phyloP scores from a whole-genome alignment of 495 filamentous ascomycete genomes.

The Neurospora sp. region DNA sequence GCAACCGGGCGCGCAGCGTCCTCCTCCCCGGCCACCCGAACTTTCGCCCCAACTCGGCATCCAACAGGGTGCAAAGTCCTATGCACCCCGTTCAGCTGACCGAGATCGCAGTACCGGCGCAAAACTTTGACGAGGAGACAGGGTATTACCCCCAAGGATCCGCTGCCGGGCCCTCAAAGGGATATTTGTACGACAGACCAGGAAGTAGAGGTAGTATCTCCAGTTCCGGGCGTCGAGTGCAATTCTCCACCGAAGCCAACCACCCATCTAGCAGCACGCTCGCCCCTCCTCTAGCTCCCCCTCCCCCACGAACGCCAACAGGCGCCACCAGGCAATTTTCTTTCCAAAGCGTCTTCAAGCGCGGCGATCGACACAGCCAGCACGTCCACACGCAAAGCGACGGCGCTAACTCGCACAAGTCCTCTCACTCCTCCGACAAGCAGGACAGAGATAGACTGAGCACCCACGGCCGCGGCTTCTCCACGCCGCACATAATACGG shows the following conservation, averaged over 20 bases:
- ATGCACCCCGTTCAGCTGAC: constrained; percentile 51
- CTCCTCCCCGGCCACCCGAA: constrained; percentile 35
- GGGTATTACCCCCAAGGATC: constrained; percentile 29
- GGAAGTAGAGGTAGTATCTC: constrained; percentile 26
- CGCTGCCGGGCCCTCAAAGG: constrained; percentile 1
- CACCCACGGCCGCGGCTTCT: constrained; percentile 28
- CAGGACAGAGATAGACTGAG: constrained; percentile 33
- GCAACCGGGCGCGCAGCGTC: constrained; percentile 42
- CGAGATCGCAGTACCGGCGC: constrained; percentile 46
- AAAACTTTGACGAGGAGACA: constrained; percentile 31
- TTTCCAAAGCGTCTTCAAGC: constrained; percentile 72
- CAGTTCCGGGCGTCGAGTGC: constrained; percentile 29
- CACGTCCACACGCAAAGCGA: constrained; percentile 30
- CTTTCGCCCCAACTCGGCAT: constrained; percentile 15
- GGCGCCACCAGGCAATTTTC: constrained; percentile 69
- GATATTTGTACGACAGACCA: constrained; percentile 5
- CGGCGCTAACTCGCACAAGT: constrained; percentile 20
- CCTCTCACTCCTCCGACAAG: constrained; percentile 16
- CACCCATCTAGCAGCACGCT: neutral
- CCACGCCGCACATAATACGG: constrained; percentile 30
- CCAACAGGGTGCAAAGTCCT: constrained; percentile 30
- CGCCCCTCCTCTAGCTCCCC: neutral
- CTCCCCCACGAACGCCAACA: neutral
- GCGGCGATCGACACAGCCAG: constrained; percentile 10
- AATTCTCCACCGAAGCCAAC: constrained; percentile 15